Evolutionary conservation across 345 rosid species (phyloP), one percentile per base, ranked within the genome.

Genomic region (Arabidopsis arenosa): DNA sequence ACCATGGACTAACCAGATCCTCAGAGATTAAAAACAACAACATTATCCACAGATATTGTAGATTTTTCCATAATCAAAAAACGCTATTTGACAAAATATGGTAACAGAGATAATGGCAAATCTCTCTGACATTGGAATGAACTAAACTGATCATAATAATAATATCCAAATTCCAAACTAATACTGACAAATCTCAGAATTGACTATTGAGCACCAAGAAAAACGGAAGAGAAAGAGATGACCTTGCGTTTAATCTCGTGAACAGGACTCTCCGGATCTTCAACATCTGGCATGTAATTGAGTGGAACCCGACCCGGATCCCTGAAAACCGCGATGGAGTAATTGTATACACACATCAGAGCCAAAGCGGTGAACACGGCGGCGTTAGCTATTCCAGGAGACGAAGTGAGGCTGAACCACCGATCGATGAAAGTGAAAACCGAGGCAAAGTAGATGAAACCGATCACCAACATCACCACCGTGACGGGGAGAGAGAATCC

Each of bases 231-330:
- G 18, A 78, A 70, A 56, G 53, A 78, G 28, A 9, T 8, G 70
- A 91, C 98, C 89, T 91, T 93, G 68, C 98, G 97, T 77, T 93
- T 93, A 88, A 91, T 91, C 89, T 93, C 98, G 45, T 88, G 92
- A 37, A 93, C 74, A 67, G 92, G 85, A 73, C 77, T 78, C 61
- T 83, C 73, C 7, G 86, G 75, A 67, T 87, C 97, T 83, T 93
- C 97, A 40, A 91, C 65, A 55, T 91, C 93, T 7, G 98, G 98
- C 85, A 80, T 61, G 85, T 85, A 93, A 59, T 79, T 68, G 52
- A 70, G 39, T 8, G 96, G 96, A 63, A 93, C 97, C 76, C 92
- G 82, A 71, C 97, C 97, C 72, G 98, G 97, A 88, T 93, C 96
- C 76, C 86, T 84, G 73, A 75, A 64, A 80, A 88, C 81, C 61